A percentile compares a stretch with the other conserved stretches of the same genome.
These are phyloP conservation scores for Allium fistulosum DNA, from an alignment of 106 monocot species.

Conservation along the genomic window DNA sequence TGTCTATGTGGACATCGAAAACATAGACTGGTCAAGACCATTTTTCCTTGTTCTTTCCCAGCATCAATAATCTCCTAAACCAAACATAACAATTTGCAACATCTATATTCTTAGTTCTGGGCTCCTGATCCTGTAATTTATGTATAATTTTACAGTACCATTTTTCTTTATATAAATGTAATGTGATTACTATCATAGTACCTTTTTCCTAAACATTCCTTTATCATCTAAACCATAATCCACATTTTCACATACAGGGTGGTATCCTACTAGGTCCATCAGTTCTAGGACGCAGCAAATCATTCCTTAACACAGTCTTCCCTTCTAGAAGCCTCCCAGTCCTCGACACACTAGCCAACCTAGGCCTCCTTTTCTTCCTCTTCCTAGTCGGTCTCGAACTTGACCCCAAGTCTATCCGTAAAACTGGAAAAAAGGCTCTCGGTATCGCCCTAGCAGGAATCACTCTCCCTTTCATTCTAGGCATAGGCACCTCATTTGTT, in stretches of 20 bases:
- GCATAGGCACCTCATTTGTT: conserved; percentile 21
- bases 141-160: background rate
- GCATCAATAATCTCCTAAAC: background rate
- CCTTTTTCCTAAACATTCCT: background rate
- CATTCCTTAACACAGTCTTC: conserved; percentile 14
- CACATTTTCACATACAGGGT: conserved; percentile 8
- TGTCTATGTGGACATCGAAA: too few relatives aligned
- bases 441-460: conserved; percentile 16
- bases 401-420: conserved; percentile 7
- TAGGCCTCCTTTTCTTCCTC: conserved; percentile 29
- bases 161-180: background rate
- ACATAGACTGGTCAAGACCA: too few relatives aligned
- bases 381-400: conserved; percentile 23
- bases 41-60: too few relatives aligned
- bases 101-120: too few relatives aligned
- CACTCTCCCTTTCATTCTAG: conserved; percentile 16
- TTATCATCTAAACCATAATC: too few relatives aligned
- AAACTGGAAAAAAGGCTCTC: conserved; percentile 17
- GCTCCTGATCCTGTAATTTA: background rate
- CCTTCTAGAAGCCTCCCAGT: conserved; percentile 15
- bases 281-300: conserved; percentile 14
- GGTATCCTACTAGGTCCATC: conserved; percentile 24
- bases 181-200: background rate
- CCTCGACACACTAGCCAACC: conserved; percentile 29
- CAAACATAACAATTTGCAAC: background rate